Conservation (phyloP, 495 filamentous ascomycete genomes). For the Aspergillus wentii region DNA sequence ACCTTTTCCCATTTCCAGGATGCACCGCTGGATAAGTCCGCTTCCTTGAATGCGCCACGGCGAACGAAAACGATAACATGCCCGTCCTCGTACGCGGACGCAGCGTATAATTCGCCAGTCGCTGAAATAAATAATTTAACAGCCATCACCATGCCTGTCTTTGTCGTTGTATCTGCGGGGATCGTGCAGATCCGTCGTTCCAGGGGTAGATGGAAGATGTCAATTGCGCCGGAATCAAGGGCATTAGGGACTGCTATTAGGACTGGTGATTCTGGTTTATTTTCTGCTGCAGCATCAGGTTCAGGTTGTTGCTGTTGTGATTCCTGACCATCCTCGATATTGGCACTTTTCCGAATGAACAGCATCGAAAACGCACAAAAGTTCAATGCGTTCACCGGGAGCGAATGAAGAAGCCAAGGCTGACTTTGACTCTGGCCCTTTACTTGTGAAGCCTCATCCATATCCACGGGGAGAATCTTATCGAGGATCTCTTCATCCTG, state of each 20-base stretch:
- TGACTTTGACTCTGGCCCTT: conserved; percentile 37
- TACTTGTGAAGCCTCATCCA: conserved; percentile 15
- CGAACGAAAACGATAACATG: conserved; percentile 55
- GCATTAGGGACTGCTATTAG: conserved; percentile 75
- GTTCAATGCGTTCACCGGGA: conserved; percentile 89
- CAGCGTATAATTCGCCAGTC: conserved; percentile 39
- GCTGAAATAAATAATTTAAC: conserved; percentile 50
- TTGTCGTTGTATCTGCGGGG: conserved; percentile 45
- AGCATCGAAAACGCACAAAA: conserved; percentile 75
- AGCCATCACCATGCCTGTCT: conserved; percentile 91
- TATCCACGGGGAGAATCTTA: conserved; percentile 65
- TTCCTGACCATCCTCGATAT: neutral
- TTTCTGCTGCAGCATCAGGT: neutral
- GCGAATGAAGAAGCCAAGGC: conserved; percentile 80
- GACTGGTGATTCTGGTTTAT: conserved; percentile 20
- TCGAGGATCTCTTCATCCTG: conserved; percentile 56
- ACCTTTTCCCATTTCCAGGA: conserved; percentile 54
- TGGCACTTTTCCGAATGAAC: neutral
- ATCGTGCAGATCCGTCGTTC: conserved; percentile 66
- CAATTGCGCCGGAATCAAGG: conserved; percentile 70
- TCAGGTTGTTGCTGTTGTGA: neutral
- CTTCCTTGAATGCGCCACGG: conserved; percentile 16
- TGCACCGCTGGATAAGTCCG: conserved; percentile 6
- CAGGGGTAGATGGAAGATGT: conserved; percentile 80
- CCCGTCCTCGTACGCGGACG: conserved; percentile 86